Conservation (phyloP, 2,329 filamentous ascomycete species). For the Davidsoniella eucalypti region DNA sequence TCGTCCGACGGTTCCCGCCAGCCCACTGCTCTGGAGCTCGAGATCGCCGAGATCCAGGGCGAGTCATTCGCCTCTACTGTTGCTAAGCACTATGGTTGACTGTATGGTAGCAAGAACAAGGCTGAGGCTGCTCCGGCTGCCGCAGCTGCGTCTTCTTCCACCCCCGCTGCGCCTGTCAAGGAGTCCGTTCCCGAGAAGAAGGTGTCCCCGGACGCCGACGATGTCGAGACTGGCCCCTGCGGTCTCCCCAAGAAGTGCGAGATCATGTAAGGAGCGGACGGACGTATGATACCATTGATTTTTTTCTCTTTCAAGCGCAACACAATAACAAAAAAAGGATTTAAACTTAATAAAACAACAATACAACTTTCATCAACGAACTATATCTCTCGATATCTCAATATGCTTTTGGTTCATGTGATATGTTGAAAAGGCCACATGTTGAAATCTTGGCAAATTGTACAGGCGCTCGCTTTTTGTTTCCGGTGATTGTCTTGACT, state of each 20-base stretch:
- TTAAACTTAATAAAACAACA: slow-evolving; percentile 6
- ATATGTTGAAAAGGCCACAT: too few relatives aligned
- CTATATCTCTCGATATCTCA: too few relatives aligned
- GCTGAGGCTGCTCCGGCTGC: slow-evolving; percentile 16
- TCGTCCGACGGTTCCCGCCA: slow-evolving; percentile 66
- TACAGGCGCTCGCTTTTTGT: too few relatives aligned
- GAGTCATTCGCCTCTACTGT: slow-evolving; percentile 67
- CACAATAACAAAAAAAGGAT: neutral
- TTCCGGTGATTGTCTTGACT: too few relatives aligned
- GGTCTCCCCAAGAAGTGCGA: slow-evolving; percentile 39
- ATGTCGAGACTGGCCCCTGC: slow-evolving; percentile 52
- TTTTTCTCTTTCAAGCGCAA: slow-evolving; percentile 1
- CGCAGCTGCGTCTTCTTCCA: slow-evolving; percentile 8
- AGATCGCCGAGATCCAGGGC: slow-evolving; percentile 69
- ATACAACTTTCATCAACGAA: neutral
- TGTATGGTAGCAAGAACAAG: slow-evolving; percentile 41
- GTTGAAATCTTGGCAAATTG: too few relatives aligned
- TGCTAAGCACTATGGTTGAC: slow-evolving; percentile 59
- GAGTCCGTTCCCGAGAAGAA: slow-evolving; percentile 11
- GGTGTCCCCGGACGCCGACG: slow-evolving; percentile 21
- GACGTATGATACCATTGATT: slow-evolving; percentile 10
- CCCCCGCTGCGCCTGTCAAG: slow-evolving; percentile 12
- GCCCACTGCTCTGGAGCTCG: slow-evolving; percentile 58
- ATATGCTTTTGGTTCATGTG: too few relatives aligned
- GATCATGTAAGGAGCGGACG: slow-evolving; percentile 9